Evolutionary conservation across 2,329 filamentous ascomycete genomes (phyloP).

Genomic region (Verruconis gallopava): DNA sequence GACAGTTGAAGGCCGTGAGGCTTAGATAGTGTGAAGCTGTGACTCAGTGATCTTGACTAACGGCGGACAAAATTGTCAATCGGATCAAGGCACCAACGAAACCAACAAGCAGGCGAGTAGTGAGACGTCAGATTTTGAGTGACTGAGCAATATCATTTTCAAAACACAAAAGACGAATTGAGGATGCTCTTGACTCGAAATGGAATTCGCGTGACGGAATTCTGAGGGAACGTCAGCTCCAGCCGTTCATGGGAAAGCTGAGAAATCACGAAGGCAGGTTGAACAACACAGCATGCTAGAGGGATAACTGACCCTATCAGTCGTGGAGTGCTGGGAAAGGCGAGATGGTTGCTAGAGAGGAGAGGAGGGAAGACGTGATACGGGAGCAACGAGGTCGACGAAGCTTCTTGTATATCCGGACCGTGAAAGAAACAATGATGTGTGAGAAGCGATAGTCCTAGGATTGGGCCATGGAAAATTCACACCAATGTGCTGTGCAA

Average conservation of each 20-base stretch:
- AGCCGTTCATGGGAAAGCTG: neutral
- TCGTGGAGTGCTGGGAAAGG: too few species aligned
- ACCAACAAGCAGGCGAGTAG: constrained; percentile 3
- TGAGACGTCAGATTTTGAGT: constrained; percentile 11
- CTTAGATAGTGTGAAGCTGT: too few species aligned
- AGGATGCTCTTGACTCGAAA: constrained; percentile 19
- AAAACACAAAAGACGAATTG: constrained; percentile 16
- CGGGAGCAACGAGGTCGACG: neutral
- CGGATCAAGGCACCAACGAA: constrained; percentile 7
- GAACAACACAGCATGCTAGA: neutral
- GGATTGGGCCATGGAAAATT: constrained; percentile 6
- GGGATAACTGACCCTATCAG: neutral
- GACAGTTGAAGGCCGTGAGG: too few species aligned
- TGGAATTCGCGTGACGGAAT: constrained; percentile 7
- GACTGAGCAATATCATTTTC: constrained; percentile 29
- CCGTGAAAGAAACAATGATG: constrained; percentile 4
- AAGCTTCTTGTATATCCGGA: constrained; percentile 7
- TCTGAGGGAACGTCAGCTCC: constrained; percentile 1
- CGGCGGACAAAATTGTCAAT: too few species aligned
- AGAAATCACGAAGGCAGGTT: constrained; percentile 1
- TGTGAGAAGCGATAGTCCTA: constrained; percentile 3
- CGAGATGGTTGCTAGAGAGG: constrained; percentile 3
- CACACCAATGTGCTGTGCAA: constrained; percentile 6
- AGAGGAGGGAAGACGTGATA: neutral
- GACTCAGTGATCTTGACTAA: too few species aligned